These are phyloP conservation scores for Zasmidium angulare DNA, from an alignment of 2,329 filamentous ascomycete genomes.

Conservation along the genomic window DNA sequence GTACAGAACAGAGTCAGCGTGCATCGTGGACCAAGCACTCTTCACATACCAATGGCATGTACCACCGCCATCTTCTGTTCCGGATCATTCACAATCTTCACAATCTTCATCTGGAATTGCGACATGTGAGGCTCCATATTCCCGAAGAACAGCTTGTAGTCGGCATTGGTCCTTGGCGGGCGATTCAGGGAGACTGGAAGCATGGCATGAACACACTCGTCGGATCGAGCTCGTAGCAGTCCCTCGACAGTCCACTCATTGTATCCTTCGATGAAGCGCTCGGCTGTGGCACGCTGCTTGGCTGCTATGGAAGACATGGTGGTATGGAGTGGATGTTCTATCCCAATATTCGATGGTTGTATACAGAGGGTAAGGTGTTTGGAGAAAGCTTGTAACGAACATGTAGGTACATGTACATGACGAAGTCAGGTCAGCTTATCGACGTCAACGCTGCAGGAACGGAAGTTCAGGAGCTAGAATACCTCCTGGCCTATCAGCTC, in stretches of 20 bases:
- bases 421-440: not conserved
- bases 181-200: conserved; percentile 7
- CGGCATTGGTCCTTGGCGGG: conserved; percentile 8
- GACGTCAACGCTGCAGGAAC: not conserved
- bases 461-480: not conserved
- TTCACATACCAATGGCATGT: conserved; percentile 1
- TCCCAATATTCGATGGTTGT: too few species aligned
- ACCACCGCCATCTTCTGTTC: conserved; percentile 8
- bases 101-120: conserved; percentile 5
- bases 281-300: not conserved
- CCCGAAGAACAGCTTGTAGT: conserved; percentile 11
- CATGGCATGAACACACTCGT: conserved; percentile 9
- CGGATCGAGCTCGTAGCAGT: conserved; percentile 6
- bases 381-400: not conserved
- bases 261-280: conserved; percentile 6
- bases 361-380: not conserved
- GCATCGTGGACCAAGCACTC: not conserved
- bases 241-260: conserved; percentile 9
- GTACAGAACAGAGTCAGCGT: not conserved
- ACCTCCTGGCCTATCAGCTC: too few species aligned
- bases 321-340: not conserved
- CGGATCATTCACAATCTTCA: conserved; percentile 8
- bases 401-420: too few species aligned
- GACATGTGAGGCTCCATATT: conserved; percentile 3
- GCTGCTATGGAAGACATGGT: not conserved